Percentiles rank a stretch among this genome's conserved stretches.
Conservation (phyloP, 306 rosid genomes). For the Lathyrus sativus region DNA sequence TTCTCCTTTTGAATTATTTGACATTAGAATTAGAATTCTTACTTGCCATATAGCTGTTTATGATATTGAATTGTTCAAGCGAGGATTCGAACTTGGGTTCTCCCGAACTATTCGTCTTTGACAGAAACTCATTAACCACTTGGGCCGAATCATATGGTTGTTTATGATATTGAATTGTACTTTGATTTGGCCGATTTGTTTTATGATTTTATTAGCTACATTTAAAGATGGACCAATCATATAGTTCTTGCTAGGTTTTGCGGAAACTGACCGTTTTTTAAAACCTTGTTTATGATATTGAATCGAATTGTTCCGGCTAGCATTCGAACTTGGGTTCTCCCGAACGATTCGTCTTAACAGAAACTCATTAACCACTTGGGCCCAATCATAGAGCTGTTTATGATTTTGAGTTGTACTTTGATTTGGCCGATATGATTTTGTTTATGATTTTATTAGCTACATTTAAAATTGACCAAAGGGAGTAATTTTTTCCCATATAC, state of each 20-base stretch:
- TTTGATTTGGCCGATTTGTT: slow-evolving; percentile 27
- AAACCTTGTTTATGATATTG: too few relatives aligned
- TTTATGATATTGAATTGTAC: slow-evolving; percentile 36
- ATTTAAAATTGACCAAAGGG: slow-evolving; percentile 34
- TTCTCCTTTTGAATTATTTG: neutral
- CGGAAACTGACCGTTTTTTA: too few relatives aligned
- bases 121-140: neutral
- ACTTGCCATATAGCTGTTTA: neutral
- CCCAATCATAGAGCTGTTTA: slow-evolving; percentile 5
- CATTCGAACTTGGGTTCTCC: neutral
- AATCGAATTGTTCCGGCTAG: too few relatives aligned
- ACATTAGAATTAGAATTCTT: neutral
- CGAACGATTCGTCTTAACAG: neutral
- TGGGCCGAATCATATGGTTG: neutral
- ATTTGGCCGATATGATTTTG: slow-evolving; percentile 27
- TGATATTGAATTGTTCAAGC: neutral
- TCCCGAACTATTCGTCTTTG: neutral
- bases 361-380: neutral
- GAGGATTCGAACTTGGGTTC: neutral
- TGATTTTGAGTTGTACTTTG: slow-evolving; percentile 34
- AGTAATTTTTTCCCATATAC: slow-evolving; percentile 9
- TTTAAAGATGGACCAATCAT: slow-evolving; percentile 31
- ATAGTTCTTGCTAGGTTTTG: neutral
- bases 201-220: slow-evolving; percentile 25
- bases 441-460: slow-evolving; percentile 25